Evolutionary conservation across 768 basidiomycete species (phyloP).

Genomic region (Suillus hirtellus): DNA sequence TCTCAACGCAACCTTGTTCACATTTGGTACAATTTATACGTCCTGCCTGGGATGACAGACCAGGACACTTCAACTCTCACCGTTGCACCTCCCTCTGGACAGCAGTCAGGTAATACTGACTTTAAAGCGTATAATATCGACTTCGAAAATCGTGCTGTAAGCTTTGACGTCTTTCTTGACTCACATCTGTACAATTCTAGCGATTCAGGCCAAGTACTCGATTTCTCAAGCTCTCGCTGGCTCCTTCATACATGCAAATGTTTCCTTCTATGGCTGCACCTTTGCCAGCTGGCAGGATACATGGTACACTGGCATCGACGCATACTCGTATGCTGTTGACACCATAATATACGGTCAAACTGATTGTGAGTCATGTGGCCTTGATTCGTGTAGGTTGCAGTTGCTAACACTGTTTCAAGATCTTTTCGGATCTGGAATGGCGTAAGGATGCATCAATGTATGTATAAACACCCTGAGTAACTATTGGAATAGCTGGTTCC

Average conservation of each 20-base stretch:
- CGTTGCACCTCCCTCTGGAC: slow-evolving; percentile 47
- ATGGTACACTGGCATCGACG: slow-evolving; percentile 61
- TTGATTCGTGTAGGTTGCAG: neutral
- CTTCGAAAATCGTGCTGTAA: slow-evolving; percentile 60
- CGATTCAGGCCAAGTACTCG: slow-evolving; percentile 46
- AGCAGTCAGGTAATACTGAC: slow-evolving; percentile 54
- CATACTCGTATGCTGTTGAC: slow-evolving; percentile 59
- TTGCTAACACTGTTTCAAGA: slow-evolving; percentile 33
- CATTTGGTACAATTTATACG: slow-evolving; percentile 50
- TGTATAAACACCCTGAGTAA: neutral
- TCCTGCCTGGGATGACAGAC: slow-evolving; percentile 52
- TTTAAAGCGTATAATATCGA: slow-evolving; percentile 67
- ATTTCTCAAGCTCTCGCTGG: slow-evolving; percentile 66
- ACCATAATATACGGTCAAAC: slow-evolving; percentile 64
- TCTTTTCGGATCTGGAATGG: slow-evolving; percentile 61
- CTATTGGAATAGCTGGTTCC: slow-evolving; percentile 49
- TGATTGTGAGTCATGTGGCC: slow-evolving; percentile 52
- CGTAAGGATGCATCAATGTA: slow-evolving; percentile 36
- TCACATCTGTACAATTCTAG: neutral
- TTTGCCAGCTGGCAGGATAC: slow-evolving; percentile 67
- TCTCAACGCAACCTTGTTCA: slow-evolving; percentile 48
- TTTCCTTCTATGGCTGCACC: slow-evolving; percentile 62
- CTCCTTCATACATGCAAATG: slow-evolving; percentile 63
- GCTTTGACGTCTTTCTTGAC: slow-evolving; percentile 17
- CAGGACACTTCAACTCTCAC: slow-evolving; percentile 57